A percentile compares a stretch with the other conserved stretches of the same genome.
Conservation (phyloP, 805 yeast genomes). For the Yarrowia alimentaria region DNA sequence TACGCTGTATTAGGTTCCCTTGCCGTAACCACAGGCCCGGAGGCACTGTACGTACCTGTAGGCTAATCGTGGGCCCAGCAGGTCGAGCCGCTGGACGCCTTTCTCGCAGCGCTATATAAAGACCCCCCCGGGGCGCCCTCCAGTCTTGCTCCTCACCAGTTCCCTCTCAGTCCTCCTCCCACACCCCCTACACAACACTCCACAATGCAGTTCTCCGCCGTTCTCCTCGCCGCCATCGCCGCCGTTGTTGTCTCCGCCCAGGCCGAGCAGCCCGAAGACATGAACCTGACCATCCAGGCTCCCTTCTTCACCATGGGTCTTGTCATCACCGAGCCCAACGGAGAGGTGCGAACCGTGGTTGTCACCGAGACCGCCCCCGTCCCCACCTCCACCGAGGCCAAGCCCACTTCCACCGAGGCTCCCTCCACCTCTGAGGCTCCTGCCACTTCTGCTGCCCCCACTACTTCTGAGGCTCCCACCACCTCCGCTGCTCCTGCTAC, state of each 20-base stretch:
- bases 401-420: too few species aligned
- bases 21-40: too few species aligned
- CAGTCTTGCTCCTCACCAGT: not conserved
- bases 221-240: not conserved
- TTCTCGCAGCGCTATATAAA: too few species aligned
- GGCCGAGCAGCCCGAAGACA: conserved; percentile 6
- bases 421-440: too few species aligned
- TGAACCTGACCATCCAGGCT: conserved; percentile 18
- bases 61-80: too few species aligned
- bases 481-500: not conserved
- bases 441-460: not conserved
- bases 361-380: conserved; percentile 22
- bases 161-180: not conserved
- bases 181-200: not conserved
- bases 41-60: too few species aligned
- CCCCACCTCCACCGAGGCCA: too few species aligned
- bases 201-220: conserved; percentile 15
- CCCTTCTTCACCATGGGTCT: conserved; percentile 24
- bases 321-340: not conserved
- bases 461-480: not conserved
- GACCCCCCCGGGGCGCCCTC: not conserved
- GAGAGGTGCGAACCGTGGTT: not conserved
- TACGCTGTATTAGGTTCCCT: conserved; percentile 21
- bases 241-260: not conserved
- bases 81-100: too few species aligned